Percentiles rank a stretch among this genome's conserved stretches.
phyloP scores from a whole-genome alignment of 768 basidiomycete species.

The Wakefieldia striispora region DNA sequence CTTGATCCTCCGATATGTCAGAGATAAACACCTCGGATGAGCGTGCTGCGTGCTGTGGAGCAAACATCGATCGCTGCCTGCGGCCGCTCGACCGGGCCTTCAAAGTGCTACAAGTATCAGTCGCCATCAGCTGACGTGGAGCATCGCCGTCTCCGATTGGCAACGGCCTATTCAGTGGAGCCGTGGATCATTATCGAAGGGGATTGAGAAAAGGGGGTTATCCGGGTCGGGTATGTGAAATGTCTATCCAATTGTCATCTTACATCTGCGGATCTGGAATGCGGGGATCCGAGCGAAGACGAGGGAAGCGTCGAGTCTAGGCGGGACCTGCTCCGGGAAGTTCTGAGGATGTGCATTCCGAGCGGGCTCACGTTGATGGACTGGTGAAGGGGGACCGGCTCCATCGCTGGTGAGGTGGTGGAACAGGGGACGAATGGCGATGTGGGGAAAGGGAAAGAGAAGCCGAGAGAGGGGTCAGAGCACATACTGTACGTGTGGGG shows the following conservation, averaged over 20 bases:
- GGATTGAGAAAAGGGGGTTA: too few species aligned
- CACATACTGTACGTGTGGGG: too few species aligned
- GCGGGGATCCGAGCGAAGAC: background rate
- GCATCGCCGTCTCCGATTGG: too few species aligned
- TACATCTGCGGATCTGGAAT: conserved; percentile 1
- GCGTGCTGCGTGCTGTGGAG: background rate
- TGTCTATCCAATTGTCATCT: background rate
- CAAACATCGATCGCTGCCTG: background rate
- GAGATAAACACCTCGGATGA: conserved; percentile 6
- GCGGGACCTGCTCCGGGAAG: background rate
- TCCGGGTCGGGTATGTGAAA: background rate
- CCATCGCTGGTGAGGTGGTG: background rate
- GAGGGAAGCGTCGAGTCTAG: background rate
- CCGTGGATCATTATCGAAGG: too few species aligned
- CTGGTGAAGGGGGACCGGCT: background rate
- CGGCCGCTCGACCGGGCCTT: too few species aligned
- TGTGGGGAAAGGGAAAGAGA: background rate
- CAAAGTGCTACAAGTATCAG: too few species aligned
- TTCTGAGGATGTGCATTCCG: background rate
- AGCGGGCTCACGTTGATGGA: background rate
- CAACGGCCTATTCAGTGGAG: too few species aligned
- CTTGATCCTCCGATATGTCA: conserved; percentile 8
- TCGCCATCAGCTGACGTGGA: too few species aligned
- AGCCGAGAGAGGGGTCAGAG: too few species aligned
- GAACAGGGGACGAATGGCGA: background rate